phyloP scores from a whole-genome alignment of 345 rosid genomes.

The Pugionium cornutum region DNA sequence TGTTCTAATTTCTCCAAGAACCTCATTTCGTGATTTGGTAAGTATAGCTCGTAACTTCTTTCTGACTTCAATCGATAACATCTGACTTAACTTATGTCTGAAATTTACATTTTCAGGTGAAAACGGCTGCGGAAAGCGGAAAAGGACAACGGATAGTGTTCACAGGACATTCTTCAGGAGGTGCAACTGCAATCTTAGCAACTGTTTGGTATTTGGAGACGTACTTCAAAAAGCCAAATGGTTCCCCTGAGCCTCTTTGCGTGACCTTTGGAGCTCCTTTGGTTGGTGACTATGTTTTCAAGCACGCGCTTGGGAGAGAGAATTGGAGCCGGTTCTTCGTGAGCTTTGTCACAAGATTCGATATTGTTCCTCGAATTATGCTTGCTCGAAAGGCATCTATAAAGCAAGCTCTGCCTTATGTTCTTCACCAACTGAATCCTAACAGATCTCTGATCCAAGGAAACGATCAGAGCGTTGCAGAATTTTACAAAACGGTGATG shows the following conservation, averaged over 20 bases:
- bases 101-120: slow-evolving; percentile 50
- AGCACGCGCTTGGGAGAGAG: slow-evolving; percentile 71
- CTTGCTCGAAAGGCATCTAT: slow-evolving; percentile 56
- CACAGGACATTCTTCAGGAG: slow-evolving; percentile 85
- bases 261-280: slow-evolving; percentile 89
- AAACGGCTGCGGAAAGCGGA: slow-evolving; percentile 31
- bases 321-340: slow-evolving; percentile 62
- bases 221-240: slow-evolving; percentile 10
- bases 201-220: slow-evolving; percentile 66
- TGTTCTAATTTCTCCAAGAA: slow-evolving; percentile 7
- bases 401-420: slow-evolving; percentile 31
- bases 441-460: not conserved
- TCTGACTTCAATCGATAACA: not conserved
- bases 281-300: slow-evolving; percentile 57
- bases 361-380: slow-evolving; percentile 67
- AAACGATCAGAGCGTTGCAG: not conserved
- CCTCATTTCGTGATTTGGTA: slow-evolving; percentile 16
- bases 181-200: slow-evolving; percentile 66
- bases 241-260: slow-evolving; percentile 44
- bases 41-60: not conserved
- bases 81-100: not conserved
- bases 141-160: slow-evolving; percentile 55
- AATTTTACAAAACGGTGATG: slow-evolving; percentile 53
- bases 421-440: slow-evolving; percentile 40
- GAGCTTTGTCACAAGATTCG: slow-evolving; percentile 64